phyloP scores from a whole-genome alignment of 371 early-diverging fungal species.

The Capillidium heterosporum region DNA sequence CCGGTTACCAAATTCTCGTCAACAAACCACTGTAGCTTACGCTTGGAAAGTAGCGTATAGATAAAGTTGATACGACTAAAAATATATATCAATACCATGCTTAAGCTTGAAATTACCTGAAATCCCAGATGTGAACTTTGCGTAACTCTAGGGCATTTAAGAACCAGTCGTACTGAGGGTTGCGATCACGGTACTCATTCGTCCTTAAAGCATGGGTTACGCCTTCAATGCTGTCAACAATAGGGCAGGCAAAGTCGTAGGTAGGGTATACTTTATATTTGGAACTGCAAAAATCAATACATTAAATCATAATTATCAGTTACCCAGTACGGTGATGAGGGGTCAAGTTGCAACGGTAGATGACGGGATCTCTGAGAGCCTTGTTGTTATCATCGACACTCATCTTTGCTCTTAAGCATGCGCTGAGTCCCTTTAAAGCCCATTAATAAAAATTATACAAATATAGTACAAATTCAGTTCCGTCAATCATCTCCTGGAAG shows the following conservation, averaged over 20 bases:
- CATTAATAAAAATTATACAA: constrained; percentile 6
- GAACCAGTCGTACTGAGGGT: constrained; percentile 98
- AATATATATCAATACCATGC: neutral
- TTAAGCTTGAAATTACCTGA: constrained; percentile 17
- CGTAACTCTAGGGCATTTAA: constrained; percentile 76
- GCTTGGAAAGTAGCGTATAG: constrained; percentile 97
- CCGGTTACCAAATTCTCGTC: constrained; percentile 77
- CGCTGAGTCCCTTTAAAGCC: constrained; percentile 41
- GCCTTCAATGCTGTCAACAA: constrained; percentile 97
- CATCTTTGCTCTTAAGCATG: constrained; percentile 97
- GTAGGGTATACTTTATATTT: constrained; percentile 98
- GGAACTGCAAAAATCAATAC: constrained; percentile 18
- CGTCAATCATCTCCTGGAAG: constrained; percentile 90
- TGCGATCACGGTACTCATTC: constrained; percentile 99
- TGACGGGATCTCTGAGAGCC: constrained; percentile 98
- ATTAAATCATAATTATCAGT: neutral
- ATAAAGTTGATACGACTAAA: constrained; percentile 92
- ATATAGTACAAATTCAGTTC: constrained; percentile 44
- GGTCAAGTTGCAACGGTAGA: constrained; percentile 88
- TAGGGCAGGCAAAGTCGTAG: constrained; percentile 99
- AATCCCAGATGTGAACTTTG: constrained; percentile 86
- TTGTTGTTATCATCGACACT: constrained; percentile 86
- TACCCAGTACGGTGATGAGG: constrained; percentile 88
- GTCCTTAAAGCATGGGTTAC: constrained; percentile 97
- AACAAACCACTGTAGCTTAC: constrained; percentile 97